Evolutionary conservation across 257 asterid genomes (phyloP), one percentile per base, ranked within the genome.

Genomic region (Anisodus tanguticus): DNA sequence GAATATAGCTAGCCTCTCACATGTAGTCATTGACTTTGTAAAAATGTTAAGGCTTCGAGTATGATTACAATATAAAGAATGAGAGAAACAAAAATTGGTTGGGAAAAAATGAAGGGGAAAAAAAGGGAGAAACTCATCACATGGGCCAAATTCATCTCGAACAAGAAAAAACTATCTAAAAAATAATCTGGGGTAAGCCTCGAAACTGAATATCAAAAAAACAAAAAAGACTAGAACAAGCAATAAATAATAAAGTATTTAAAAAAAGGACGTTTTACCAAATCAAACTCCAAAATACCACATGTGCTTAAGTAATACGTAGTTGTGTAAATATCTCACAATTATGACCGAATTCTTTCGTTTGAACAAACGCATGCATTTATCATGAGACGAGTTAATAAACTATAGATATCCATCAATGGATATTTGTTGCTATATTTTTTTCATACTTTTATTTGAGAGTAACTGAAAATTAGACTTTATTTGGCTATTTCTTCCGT

Each of bases 211-310:
- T 22, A 22, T 22, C n/a, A n/a, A n/a, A 22, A 22, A 22, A 22
- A 22, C 0, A 22, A 22, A 22, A 22, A 0, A 59, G 31, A 59
- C 31, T 59, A 59, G 31, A 17, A 59, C 26, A 59, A 59, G 64
- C 64, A 59, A 59, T 6, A 59, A 17, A 59, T 59, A 59, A 22
- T 22, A 0, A 47, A 72, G n/a, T n/a, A 66, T 35, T 31, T 66
- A 47, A 72, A 72, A 72, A 72, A 72, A 19, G 7, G 59, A 45
- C 80, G 59, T 71, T 71, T 58, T 47, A 45, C 39, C 58, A 71
- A 47, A 72, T 47, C 10, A 10, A 41, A 26, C 17, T 6, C 43
- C 45, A 26, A 37, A 12, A 67, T 12, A 67, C 74, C 19, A 67
- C 43, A 12, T 7, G 74, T 37, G 45, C 9, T 0, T 8, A 15